Percentiles rank a stretch among this genome's conserved stretches.
Conservation (phyloP, 2,329 filamentous ascomycete species). For the Fusarium praegraminearum region DNA sequence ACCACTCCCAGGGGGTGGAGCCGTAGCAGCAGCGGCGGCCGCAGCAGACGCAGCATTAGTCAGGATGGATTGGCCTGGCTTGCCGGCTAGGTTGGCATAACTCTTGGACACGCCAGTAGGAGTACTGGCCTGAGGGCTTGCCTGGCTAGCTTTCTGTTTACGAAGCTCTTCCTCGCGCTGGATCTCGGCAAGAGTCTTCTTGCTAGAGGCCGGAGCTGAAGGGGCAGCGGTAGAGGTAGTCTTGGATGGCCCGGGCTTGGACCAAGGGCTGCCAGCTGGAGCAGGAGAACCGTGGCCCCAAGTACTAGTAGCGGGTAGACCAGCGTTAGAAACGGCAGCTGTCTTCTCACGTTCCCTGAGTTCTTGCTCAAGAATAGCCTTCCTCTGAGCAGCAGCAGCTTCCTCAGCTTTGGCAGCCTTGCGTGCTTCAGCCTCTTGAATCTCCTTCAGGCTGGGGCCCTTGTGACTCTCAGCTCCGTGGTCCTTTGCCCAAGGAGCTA, state of each 20-base stretch:
- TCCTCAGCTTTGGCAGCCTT: constrained; percentile 93
- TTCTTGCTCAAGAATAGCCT: constrained; percentile 84
- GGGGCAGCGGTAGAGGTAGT: constrained; percentile 44
- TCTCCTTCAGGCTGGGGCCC: constrained; percentile 93
- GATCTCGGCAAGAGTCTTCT: constrained; percentile 95
- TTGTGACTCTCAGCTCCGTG: constrained; percentile 76
- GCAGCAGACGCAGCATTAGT: constrained; percentile 57
- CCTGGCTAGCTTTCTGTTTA: constrained; percentile 78
- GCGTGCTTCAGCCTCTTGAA: constrained; percentile 93
- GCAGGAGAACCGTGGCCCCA: constrained; percentile 87
- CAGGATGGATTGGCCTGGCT: constrained; percentile 62
- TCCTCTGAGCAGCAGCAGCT: constrained; percentile 79
- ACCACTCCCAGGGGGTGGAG: constrained; percentile 62
- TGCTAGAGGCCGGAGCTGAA: constrained; percentile 57
- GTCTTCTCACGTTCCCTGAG: constrained; percentile 71
- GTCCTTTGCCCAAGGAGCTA: constrained; percentile 97
- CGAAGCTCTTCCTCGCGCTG: constrained; percentile 89
- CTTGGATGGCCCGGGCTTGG: constrained; percentile 69
- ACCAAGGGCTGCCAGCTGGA: constrained; percentile 74
- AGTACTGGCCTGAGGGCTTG: constrained; percentile 61
- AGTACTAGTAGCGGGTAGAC: constrained; percentile 87
- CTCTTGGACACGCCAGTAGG: constrained; percentile 76
- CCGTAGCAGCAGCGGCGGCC: constrained; percentile 54
- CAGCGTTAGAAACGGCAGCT: constrained; percentile 61
- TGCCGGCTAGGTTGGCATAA: constrained; percentile 93